Evolutionary conservation across 2,329 filamentous ascomycete species (phyloP).

Genomic region (Leptodontidium sp.): DNA sequence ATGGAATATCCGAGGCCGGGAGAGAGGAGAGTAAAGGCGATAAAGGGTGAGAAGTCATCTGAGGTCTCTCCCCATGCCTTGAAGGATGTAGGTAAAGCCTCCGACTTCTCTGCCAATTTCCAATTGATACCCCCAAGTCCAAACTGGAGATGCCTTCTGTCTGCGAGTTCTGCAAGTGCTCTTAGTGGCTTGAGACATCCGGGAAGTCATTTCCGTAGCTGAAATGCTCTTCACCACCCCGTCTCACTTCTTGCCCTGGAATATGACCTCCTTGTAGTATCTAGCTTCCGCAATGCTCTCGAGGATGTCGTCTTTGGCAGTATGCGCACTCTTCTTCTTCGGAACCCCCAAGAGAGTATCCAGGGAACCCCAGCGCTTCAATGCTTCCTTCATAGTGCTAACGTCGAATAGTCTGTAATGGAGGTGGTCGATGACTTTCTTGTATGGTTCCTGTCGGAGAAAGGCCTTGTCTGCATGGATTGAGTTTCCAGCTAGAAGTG

Average conservation of each 20-base stretch:
- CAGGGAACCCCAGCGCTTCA: conserved; percentile 77
- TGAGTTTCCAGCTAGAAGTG: conserved; percentile 87
- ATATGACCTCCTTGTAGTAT: conserved; percentile 80
- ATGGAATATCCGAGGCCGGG: no score
- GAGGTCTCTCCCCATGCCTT: neutral
- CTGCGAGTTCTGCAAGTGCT: neutral
- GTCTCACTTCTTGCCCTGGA: conserved; percentile 49
- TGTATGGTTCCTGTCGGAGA: conserved; percentile 77
- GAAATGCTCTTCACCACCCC: neutral
- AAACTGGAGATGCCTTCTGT: neutral
- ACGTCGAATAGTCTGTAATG: conserved; percentile 94
- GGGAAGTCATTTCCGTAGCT: neutral
- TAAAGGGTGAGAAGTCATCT: neutral
- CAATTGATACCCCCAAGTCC: neutral
- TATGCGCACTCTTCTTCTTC: conserved; percentile 77
- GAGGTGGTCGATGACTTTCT: conserved; percentile 75
- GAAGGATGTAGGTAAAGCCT: neutral
- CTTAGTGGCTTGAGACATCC: neutral
- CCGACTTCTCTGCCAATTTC: neutral
- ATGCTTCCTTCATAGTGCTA: conserved; percentile 90
- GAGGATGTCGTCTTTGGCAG: conserved; percentile 87
- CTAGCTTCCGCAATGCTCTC: conserved; percentile 94
- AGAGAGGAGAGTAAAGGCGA: neutral
- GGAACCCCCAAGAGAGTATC: conserved; percentile 69
- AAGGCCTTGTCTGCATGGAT: conserved; percentile 92